phyloP scores from a whole-genome alignment of 345 rosid genomes.

The Raphanus sativus region DNA sequence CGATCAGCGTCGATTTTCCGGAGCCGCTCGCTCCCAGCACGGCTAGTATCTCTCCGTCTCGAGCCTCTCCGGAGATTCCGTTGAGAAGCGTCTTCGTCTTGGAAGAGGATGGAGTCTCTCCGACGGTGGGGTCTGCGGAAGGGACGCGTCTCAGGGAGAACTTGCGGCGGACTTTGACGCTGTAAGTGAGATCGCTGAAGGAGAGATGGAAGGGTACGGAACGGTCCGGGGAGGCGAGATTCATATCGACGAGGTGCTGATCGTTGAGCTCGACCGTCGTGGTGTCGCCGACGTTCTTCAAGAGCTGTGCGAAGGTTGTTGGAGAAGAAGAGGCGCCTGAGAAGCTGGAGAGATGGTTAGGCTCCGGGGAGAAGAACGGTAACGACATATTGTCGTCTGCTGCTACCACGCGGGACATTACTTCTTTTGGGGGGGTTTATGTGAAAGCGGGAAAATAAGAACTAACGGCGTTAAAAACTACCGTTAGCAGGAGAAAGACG shows the following conservation, averaged over 20 bases:
- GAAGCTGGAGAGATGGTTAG: slow-evolving; percentile 12
- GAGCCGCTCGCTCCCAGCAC: slow-evolving; percentile 95
- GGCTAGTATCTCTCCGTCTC: slow-evolving; percentile 85
- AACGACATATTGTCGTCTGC: slow-evolving; percentile 42
- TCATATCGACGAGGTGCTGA: slow-evolving; percentile 43
- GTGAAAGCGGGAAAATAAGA: slow-evolving; percentile 30
- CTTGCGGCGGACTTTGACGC: slow-evolving; percentile 61
- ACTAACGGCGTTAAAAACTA: slow-evolving; percentile 18
- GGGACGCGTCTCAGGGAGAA: slow-evolving; percentile 37
- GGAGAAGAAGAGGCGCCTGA: slow-evolving; percentile 38
- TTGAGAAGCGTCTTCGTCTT: slow-evolving; percentile 69
- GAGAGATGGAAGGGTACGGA: slow-evolving; percentile 71
- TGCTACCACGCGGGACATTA: slow-evolving; percentile 67
- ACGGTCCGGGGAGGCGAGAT: slow-evolving; percentile 39
- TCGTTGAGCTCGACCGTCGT: slow-evolving; percentile 41
- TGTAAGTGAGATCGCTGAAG: slow-evolving; percentile 77
- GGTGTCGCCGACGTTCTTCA: slow-evolving; percentile 66
- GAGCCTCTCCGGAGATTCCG: slow-evolving; percentile 80
- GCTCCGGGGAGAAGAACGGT: slow-evolving; percentile 51
- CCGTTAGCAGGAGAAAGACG: slow-evolving; percentile 17
- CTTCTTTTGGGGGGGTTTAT: background rate
- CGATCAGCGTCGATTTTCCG: slow-evolving; percentile 85
- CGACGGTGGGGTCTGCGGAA: slow-evolving; percentile 29
- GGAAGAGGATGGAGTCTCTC: slow-evolving; percentile 45
- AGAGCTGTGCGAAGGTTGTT: slow-evolving; percentile 69